A percentile compares a stretch with the other conserved stretches of the same genome.
These are phyloP conservation scores for Fusarium floridanum DNA, from an alignment of 2,329 filamentous ascomycete species.

Conservation along the genomic window DNA sequence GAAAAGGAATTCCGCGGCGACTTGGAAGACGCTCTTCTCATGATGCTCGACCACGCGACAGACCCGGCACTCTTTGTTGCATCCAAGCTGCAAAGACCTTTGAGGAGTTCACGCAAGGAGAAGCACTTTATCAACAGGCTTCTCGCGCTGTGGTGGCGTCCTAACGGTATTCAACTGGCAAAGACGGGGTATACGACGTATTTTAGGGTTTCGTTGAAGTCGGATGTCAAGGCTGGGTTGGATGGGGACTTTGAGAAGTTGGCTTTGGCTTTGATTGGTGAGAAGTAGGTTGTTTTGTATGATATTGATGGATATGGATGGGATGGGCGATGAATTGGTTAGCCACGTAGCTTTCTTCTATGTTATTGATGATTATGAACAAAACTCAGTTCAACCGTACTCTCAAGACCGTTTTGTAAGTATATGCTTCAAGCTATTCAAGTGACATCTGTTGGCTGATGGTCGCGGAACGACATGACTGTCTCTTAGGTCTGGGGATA, in stretches of 20 bases:
- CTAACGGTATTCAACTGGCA: conserved; percentile 41
- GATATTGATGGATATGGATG: background rate
- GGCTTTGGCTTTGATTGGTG: conserved; percentile 47
- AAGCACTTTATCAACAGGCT: conserved; percentile 50
- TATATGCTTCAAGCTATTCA: background rate
- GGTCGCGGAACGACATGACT: background rate
- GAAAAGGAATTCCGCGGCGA: conserved; percentile 53
- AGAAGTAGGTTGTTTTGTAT: conserved; percentile 32
- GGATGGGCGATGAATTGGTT: background rate
- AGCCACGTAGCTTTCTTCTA: background rate
- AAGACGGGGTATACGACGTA: conserved; percentile 72
- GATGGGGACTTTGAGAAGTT: conserved; percentile 48
- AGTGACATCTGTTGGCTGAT: background rate
- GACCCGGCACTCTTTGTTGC: conserved; percentile 46
- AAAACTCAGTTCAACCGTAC: background rate
- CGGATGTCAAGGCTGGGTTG: conserved; percentile 44
- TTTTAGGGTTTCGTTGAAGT: conserved; percentile 64
- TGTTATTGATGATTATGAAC: background rate
- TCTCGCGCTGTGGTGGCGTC: conserved; percentile 51
- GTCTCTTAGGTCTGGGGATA: background rate
- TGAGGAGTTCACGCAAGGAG: conserved; percentile 50
- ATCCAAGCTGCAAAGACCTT: conserved; percentile 37
- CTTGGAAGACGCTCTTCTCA: conserved; percentile 51
- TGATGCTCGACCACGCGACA: conserved; percentile 44
- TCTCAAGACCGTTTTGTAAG: no score